Conservation (phyloP, 371 early-diverging fungal genomes). For the Synchytrium microbalum region DNA sequence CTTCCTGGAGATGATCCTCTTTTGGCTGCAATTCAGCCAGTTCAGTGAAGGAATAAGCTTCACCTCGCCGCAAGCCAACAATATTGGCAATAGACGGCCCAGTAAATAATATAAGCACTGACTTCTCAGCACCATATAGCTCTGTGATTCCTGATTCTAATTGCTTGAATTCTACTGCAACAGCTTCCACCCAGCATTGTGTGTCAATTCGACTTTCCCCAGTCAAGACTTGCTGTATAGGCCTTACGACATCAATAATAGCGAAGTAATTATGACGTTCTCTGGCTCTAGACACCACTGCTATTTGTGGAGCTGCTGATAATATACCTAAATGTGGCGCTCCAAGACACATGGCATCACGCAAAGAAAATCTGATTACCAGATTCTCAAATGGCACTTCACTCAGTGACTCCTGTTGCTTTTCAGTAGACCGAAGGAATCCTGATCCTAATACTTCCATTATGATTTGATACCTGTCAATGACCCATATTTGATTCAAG, state of each 20-base stretch:
- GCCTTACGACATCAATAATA: neutral
- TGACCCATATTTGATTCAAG: slow-evolving; percentile 2
- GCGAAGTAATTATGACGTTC: neutral
- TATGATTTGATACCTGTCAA: neutral
- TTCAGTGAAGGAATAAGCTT: neutral
- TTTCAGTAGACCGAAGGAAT: neutral
- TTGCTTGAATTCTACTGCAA: neutral
- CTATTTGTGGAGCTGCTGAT: neutral
- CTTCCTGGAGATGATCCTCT: neutral
- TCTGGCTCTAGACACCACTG: neutral
- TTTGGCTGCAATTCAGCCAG: neutral
- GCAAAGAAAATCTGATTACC: neutral
- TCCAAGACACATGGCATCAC: neutral
- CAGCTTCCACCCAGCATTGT: neutral
- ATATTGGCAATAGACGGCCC: neutral
- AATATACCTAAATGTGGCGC: too few relatives aligned
- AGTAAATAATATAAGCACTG: neutral
- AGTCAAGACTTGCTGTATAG: neutral
- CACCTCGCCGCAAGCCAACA: neutral
- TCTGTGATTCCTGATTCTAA: neutral
- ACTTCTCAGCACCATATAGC: neutral
- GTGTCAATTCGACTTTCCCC: neutral
- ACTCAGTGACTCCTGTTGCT: neutral
- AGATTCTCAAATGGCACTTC: neutral
- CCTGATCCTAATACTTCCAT: neutral